Evolutionary conservation across 2,329 filamentous ascomycete genomes (phyloP), one percentile per base, ranked within the genome.

Genomic region (Pseudogymnoascus sp.): DNA sequence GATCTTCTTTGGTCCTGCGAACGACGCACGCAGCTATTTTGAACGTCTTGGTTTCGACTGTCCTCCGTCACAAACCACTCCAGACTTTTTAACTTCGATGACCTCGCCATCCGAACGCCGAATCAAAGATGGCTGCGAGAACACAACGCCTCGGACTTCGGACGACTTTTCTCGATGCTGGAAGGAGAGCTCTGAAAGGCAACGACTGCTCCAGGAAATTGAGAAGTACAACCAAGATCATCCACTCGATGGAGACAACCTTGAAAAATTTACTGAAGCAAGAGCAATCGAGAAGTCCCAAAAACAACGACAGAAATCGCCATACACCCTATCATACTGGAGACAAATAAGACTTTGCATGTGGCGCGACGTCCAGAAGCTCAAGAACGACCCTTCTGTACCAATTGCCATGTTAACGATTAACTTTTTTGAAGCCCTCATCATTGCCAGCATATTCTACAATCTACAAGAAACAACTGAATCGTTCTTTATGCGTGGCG

Each of bases 261-360:
- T 58, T 25, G 18, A 60, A 60, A 35, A 37, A 22, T 39, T 41
- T 25, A 71, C 0, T 75, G 74, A 41, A 73, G 75, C 62, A 67
- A 80, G 88, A 74, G 87, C 87, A 73, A 77, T 90, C 61, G 7
- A 74, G 76, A 59, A 69, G 65, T 67, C 75, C 60, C 33, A 88
- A 91, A 74, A 87, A 82, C 33, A 87, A 87, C 73, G 90, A 90
- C 72, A 87, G 88, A 59, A 80, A 90, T 63, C 87, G 90, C 72
- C 90, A 90, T 58, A 37, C 57, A 77, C 79, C 30, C 75, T 71
- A 35, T 87, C 82, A 5, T 78, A 37, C 53, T 75, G 0, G 79
- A 57, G 73, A 1, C 85, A 90, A 66, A 77, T 87, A 28, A 79
- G 35, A 68, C 76, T 0, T 71, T 86, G 82, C 74, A 87, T 83